These are phyloP conservation scores for Verticillium nonalfalfae DNA, from an alignment of 2,329 filamentous ascomycete species.

Conservation along the genomic window DNA sequence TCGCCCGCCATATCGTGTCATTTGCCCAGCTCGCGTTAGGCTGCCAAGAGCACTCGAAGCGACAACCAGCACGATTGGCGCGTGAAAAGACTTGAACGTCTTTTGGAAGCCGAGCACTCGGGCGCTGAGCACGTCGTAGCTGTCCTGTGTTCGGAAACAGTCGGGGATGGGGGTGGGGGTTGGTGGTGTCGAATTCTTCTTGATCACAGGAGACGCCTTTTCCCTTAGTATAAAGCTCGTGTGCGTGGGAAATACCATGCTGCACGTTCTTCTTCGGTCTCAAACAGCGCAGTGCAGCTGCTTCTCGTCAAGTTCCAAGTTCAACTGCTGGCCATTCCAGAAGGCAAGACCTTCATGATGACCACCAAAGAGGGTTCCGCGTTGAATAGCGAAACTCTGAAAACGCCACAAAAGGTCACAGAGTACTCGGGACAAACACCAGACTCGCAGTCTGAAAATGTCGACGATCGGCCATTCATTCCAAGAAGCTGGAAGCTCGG, in stretches of 20 bases:
- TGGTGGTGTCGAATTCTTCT: neutral
- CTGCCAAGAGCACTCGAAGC: neutral
- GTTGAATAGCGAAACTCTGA: neutral
- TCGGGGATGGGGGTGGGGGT: neutral
- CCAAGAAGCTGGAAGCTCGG: slow-evolving; percentile 13
- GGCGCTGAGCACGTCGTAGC: neutral
- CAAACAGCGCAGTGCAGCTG: neutral
- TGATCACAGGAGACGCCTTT: neutral
- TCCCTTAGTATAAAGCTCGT: neutral
- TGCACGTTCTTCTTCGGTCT: neutral
- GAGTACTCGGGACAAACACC: neutral
- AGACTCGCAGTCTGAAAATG: neutral
- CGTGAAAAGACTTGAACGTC: neutral
- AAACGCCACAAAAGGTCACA: neutral
- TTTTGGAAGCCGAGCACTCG: neutral
- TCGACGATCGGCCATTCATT: neutral
- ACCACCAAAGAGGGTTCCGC: neutral
- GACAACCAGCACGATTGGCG: neutral
- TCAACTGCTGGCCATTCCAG: neutral
- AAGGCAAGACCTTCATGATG: neutral
- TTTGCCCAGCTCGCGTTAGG: neutral
- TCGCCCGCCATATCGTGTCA: neutral
- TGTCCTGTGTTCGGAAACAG: neutral
- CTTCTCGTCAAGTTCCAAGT: neutral
- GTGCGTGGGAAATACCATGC: neutral